These are phyloP conservation scores for Penicillium frequentans DNA, from an alignment of 2,329 filamentous ascomycete genomes.

Conservation along the genomic window DNA sequence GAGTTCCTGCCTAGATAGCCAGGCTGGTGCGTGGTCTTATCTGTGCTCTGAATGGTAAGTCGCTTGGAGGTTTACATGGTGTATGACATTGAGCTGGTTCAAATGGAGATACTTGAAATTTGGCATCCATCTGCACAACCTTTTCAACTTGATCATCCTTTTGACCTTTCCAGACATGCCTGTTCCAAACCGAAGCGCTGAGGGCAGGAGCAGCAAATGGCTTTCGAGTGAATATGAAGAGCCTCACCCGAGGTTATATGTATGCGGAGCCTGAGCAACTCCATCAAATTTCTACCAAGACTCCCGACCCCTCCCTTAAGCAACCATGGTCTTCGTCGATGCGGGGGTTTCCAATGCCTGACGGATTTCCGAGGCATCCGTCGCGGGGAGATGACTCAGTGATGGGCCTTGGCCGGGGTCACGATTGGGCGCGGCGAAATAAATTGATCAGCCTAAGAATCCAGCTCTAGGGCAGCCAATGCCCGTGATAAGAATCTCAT, in stretches of 20 bases:
- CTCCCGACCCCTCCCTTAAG: neutral
- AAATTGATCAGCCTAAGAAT: neutral
- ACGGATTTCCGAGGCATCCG: constrained; percentile 21
- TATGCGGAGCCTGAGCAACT: neutral
- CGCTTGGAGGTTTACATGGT: neutral
- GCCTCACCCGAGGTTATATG: neutral
- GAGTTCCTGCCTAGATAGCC: neutral
- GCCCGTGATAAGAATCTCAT: neutral
- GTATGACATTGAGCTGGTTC: neutral
- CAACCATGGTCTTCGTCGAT: neutral
- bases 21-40: neutral
- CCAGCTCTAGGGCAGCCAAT: neutral
- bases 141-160: neutral
- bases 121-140: neutral
- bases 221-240: neutral
- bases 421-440: neutral
- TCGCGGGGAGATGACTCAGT: constrained; percentile 13
- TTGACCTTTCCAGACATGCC: neutral
- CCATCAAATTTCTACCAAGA: neutral
- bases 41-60: too few species aligned
- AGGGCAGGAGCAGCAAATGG: neutral
- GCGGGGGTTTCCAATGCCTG: constrained; percentile 9
- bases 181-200: neutral
- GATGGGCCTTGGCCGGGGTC: constrained; percentile 5
- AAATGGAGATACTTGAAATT: neutral